phyloP scores from a whole-genome alignment of 169 alveolate species.

The Cystoisospora suis region DNA sequence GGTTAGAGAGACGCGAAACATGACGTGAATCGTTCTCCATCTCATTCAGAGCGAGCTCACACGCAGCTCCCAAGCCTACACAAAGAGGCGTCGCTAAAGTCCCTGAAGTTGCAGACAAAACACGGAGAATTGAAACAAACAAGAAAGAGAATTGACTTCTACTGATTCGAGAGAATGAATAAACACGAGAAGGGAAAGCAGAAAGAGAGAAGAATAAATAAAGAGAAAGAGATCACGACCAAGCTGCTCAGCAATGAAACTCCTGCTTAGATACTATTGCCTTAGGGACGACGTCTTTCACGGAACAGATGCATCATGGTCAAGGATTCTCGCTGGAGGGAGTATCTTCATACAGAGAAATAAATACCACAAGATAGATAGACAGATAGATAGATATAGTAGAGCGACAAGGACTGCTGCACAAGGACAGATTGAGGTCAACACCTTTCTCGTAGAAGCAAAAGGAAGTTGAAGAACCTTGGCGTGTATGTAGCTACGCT shows the following conservation, averaged over 20 bases:
- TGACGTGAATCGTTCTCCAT: slow-evolving; percentile 92
- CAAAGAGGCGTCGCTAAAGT: slow-evolving; percentile 90
- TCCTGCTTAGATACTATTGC: too few species aligned
- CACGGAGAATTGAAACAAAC: not conserved
- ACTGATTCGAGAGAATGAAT: not conserved
- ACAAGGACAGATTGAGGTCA: too few species aligned
- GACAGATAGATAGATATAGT: too few species aligned
- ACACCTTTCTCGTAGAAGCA: too few species aligned
- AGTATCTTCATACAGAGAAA: too few species aligned
- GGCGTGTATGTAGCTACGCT: too few species aligned
- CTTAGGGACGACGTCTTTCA: too few species aligned
- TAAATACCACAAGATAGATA: too few species aligned
- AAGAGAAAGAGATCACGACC: not conserved
- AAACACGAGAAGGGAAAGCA: not conserved
- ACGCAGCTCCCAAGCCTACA: slow-evolving; percentile 98
- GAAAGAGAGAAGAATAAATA: not conserved
- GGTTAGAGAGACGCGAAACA: slow-evolving; percentile 76
- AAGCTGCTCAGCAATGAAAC: not conserved
- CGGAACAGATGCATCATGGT: too few species aligned
- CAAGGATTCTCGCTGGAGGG: too few species aligned
- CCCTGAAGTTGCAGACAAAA: not conserved
- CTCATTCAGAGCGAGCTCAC: slow-evolving; percentile 88
- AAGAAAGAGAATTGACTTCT: not conserved
- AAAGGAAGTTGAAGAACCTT: too few species aligned
- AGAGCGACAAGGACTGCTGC: too few species aligned